Evolutionary conservation across 2,329 filamentous ascomycete species (phyloP).

Genomic region (Alternaria viburni): DNA sequence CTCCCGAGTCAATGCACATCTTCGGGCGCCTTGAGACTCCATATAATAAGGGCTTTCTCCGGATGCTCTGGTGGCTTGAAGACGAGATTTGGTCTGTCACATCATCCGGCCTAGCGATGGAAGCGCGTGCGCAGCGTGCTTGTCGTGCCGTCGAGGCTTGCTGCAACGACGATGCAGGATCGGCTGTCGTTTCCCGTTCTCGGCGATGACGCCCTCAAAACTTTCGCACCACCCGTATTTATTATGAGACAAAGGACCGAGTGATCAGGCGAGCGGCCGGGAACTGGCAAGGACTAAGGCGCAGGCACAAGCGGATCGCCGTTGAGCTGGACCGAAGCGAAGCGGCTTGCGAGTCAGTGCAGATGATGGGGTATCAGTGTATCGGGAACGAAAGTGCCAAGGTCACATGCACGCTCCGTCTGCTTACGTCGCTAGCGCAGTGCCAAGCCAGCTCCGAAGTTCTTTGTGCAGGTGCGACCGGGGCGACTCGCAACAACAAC

Average conservation of each 20-base stretch:
- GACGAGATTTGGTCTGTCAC: conserved; percentile 22
- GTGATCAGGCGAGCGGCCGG: conserved; percentile 13
- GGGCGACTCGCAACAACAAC: conserved; percentile 1
- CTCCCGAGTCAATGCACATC: conserved; percentile 34
- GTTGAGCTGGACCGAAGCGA: conserved; percentile 21
- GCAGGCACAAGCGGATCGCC: conserved; percentile 23
- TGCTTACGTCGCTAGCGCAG: conserved; percentile 4
- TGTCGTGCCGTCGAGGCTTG: conserved; percentile 17
- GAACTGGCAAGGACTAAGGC: conserved; percentile 15
- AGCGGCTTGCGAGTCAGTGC: conserved; percentile 18
- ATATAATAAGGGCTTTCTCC: conserved; percentile 25
- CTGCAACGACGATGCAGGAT: conserved; percentile 18
- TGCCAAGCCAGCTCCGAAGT: background rate
- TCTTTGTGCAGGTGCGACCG: conserved; percentile 8
- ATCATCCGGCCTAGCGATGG: conserved; percentile 19
- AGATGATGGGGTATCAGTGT: conserved; percentile 8
- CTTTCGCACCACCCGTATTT: conserved; percentile 1
- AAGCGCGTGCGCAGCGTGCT: conserved; percentile 16
- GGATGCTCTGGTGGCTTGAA: conserved; percentile 24
- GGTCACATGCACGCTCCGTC: conserved; percentile 4
- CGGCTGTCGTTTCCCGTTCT: conserved; percentile 13
- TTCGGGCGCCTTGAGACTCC: conserved; percentile 17
- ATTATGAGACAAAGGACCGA: conserved; percentile 17
- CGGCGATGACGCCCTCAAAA: conserved; percentile 15
- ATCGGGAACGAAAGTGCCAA: conserved; percentile 1